Evolutionary conservation across 2,329 filamentous ascomycete species (phyloP), one percentile per base, ranked within the genome.

Genomic region (Aspergillus puulaauensis): DNA sequence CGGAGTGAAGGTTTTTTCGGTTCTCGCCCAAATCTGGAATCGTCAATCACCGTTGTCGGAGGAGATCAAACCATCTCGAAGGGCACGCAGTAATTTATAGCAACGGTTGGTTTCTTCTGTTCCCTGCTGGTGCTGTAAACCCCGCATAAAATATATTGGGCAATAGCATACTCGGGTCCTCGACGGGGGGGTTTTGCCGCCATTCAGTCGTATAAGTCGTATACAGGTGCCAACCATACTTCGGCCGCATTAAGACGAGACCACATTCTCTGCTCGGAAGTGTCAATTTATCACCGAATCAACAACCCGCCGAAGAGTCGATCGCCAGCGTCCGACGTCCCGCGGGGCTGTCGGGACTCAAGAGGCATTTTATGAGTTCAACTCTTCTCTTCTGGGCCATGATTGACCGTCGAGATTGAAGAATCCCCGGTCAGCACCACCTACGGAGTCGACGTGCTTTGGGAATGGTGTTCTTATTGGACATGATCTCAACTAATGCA

Each of bases 111-210:
- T 37, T 17, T 35, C 51, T 44, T 35, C 19, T 15, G 23, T 6
- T 27, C n/a, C 15, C 21, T 41, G 33, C 35, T 27, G 43, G 49
- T n/a, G 37, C 9, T 21, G 31, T 12, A 46, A 39, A 15, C 19
- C 43, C 27, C 41, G 27, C 27, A 31, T 31, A 31, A 31, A 31
- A 31, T 11, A 31, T 11, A 31, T 31, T 31, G 27, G 11, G 27
- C 31, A 33, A 33, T 8, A 33, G 19, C 39, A 37, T 56, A 56
- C 54, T 45, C 54, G 40, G 47, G 53, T 55, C 46, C 53, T 41
- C 8, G 12, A 23, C 35, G 37, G 53, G 43, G 15, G 17, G 24
- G 8, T 21, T 37, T 37, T 37, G 35, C 4, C 27, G 3, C 27
- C 27, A 31, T 9, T 31, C 12, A 37, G 35, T n/a, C 15, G 14